These are phyloP conservation scores for Nakazawaea peltata DNA, from an alignment of 805 yeast species.

Conservation along the genomic window DNA sequence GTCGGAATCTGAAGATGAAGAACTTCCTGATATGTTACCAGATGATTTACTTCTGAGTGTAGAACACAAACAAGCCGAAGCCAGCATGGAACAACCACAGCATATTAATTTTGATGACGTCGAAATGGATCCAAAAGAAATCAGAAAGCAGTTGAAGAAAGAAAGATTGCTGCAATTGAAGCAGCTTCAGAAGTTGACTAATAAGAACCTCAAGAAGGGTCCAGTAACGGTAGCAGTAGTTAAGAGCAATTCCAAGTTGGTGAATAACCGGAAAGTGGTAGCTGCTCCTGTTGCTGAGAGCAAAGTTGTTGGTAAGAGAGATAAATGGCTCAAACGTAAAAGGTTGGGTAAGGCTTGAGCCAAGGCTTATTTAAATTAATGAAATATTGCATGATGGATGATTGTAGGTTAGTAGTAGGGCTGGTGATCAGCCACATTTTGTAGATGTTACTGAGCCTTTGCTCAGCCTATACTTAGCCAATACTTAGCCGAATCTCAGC, in stretches of 20 bases:
- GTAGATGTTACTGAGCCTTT: no score
- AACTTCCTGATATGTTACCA: conserved; percentile 30
- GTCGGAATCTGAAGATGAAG: conserved; percentile 15
- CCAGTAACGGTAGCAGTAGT: conserved; percentile 32
- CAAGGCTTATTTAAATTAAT: no score
- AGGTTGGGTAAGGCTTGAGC: conserved; percentile 9
- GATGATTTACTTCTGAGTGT: conserved; percentile 27
- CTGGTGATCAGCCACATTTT: no score
- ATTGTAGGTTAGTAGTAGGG: no score
- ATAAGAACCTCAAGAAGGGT: conserved; percentile 25
- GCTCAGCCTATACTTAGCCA: no score
- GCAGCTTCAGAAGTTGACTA: conserved; percentile 23
- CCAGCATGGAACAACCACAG: not conserved
- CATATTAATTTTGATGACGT: conserved; percentile 9
- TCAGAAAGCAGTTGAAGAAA: conserved; percentile 13
- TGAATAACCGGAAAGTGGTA: conserved; percentile 6
- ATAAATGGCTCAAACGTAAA: conserved; percentile 13
- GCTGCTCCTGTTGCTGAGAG: conserved; percentile 17
- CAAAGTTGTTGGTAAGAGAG: conserved; percentile 9
- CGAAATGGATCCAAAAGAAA: conserved; percentile 6
- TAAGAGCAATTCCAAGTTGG: conserved; percentile 10
- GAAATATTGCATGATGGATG: no score
- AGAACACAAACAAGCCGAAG: conserved; percentile 6
- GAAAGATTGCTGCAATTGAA: conserved; percentile 19
- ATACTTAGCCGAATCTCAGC: no score